These are phyloP conservation scores for Yamadazyma conglobata DNA, from an alignment of 1,139 yeast genomes.

Conservation along the genomic window DNA sequence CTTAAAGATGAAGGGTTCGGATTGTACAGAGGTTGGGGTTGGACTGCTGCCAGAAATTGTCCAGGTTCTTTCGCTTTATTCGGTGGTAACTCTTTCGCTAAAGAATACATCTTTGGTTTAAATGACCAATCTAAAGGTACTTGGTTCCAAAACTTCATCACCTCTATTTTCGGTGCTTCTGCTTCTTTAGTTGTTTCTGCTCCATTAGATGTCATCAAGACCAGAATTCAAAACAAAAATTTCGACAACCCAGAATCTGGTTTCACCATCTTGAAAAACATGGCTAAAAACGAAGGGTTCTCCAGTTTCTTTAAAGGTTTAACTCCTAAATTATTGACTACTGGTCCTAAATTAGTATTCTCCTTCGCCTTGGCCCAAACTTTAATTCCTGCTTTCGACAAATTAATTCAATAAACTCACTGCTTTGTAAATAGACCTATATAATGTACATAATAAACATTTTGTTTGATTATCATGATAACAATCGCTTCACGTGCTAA, in stretches of 20 bases:
- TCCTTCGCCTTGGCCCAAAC: slow-evolving; percentile 96
- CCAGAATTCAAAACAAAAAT: slow-evolving; percentile 95
- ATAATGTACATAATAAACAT: slow-evolving; percentile 2
- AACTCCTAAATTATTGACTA: slow-evolving; percentile 92
- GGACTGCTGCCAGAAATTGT: slow-evolving; percentile 99
- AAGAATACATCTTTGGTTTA: slow-evolving; percentile 87
- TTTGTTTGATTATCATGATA: too few relatives aligned
- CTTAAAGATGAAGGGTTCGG: slow-evolving; percentile 89
- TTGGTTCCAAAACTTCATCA: slow-evolving; percentile 90
- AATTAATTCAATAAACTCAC: slow-evolving; percentile 37
- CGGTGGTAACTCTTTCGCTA: slow-evolving; percentile 98
- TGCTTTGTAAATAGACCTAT: slow-evolving; percentile 12
- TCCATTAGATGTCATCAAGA: slow-evolving; percentile 96
- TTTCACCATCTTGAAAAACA: slow-evolving; percentile 84
- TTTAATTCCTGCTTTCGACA: slow-evolving; percentile 92
- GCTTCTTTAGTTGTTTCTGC: slow-evolving; percentile 96
- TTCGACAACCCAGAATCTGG: slow-evolving; percentile 97
- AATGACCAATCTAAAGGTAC: slow-evolving; percentile 86
- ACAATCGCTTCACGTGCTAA: too few relatives aligned
- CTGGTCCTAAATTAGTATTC: slow-evolving; percentile 97
- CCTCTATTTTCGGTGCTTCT: slow-evolving; percentile 97
- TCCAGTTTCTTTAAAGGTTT: slow-evolving; percentile 95
- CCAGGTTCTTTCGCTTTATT: slow-evolving; percentile 97
- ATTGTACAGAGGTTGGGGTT: slow-evolving; percentile 97
- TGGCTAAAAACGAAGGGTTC: slow-evolving; percentile 85